Evolutionary conservation across 2,329 filamentous ascomycete species (phyloP).

Genomic region (Blumeria hordei): DNA sequence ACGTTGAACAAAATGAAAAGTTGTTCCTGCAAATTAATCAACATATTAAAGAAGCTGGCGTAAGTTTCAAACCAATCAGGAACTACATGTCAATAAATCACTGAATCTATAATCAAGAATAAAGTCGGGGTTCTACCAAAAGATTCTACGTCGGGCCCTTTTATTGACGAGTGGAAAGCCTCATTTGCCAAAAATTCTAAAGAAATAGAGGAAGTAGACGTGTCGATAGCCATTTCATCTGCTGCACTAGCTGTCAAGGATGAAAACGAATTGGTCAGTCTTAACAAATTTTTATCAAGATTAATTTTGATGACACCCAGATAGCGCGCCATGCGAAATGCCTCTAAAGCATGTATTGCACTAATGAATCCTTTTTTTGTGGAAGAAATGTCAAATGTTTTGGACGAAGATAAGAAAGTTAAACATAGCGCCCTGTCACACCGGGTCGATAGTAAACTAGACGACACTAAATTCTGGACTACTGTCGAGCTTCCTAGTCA

Average conservation of each 20-base stretch:
- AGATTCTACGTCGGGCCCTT: slow-evolving; percentile 64
- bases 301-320: background rate
- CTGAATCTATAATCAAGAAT: slow-evolving; percentile 27
- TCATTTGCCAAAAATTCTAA: slow-evolving; percentile 54
- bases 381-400: slow-evolving; percentile 88
- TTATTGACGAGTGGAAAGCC: slow-evolving; percentile 92
- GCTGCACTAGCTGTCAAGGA: slow-evolving; percentile 82
- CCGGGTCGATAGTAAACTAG: slow-evolving; percentile 75
- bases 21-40: slow-evolving; percentile 67
- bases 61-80: slow-evolving; percentile 22
- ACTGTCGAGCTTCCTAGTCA: slow-evolving; percentile 43
- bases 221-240: slow-evolving; percentile 56
- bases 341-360: slow-evolving; percentile 79
- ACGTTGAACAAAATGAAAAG: slow-evolving; percentile 75
- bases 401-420: slow-evolving; percentile 93
- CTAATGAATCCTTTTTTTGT: slow-evolving; percentile 93
- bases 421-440: slow-evolving; percentile 70
- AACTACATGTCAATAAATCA: background rate
- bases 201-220: slow-evolving; percentile 72
- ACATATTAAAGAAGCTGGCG: slow-evolving; percentile 66
- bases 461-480: slow-evolving; percentile 85
- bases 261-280: slow-evolving; percentile 53
- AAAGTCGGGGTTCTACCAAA: slow-evolving; percentile 76
- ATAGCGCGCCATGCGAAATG: slow-evolving; percentile 71
- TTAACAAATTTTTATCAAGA: background rate